Evolutionary conservation across 805 yeast species (phyloP).

Genomic region (Pichia occidentalis): DNA sequence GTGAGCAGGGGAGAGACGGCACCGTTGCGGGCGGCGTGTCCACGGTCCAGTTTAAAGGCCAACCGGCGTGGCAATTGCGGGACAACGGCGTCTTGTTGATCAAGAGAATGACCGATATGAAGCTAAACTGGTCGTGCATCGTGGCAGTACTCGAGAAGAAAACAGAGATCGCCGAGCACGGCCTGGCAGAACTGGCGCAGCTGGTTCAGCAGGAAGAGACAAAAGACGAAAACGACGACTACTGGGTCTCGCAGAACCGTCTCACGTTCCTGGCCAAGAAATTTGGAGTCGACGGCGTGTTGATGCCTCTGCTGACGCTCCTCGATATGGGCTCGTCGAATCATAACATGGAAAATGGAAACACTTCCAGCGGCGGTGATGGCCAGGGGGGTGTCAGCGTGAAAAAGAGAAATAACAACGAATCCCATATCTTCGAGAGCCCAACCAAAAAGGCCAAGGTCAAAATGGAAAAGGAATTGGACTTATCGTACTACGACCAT

Average conservation of each 20-base stretch:
- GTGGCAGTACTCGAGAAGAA: neutral
- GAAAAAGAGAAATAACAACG: conserved; percentile 7
- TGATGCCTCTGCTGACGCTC: neutral
- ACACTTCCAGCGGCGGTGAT: too few relatives aligned
- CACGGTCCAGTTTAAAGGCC: conserved; percentile 6
- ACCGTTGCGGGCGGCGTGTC: neutral
- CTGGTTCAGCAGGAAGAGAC: neutral
- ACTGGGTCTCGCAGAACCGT: conserved; percentile 2
- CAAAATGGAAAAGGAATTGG: conserved; percentile 13
- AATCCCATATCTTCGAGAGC: conserved; percentile 1
- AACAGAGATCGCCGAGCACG: neutral
- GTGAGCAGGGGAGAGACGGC: neutral
- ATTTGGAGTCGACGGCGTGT: neutral
- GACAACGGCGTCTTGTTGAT: neutral
- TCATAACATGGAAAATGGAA: too few relatives aligned
- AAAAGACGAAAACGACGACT: conserved; percentile 4
- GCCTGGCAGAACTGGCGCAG: neutral
- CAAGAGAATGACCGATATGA: conserved; percentile 4
- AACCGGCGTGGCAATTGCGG: conserved; percentile 9
- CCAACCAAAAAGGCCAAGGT: conserved; percentile 32
- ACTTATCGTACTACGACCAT: conserved; percentile 25
- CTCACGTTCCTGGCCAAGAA: neutral
- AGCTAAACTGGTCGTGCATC: neutral
- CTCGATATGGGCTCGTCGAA: too few relatives aligned
- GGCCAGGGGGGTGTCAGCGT: neutral